Evolutionary conservation across 148 eudicot genomes (phyloP).

Genomic region (Rhododendron ferrugineum): DNA sequence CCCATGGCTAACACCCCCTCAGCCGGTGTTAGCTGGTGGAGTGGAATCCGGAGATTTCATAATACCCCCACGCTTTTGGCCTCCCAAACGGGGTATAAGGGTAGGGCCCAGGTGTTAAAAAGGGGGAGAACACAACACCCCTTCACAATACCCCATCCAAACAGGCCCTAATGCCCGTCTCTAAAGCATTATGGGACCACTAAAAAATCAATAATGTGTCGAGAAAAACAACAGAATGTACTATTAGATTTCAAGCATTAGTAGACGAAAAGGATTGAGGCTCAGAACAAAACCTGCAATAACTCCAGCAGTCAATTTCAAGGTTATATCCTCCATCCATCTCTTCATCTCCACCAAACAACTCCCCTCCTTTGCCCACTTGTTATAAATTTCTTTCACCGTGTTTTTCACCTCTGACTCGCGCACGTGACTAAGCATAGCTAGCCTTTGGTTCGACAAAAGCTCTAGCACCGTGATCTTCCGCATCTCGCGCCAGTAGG

Average conservation of each 20-base stretch:
- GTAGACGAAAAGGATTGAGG: not conserved
- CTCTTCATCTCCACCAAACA: constrained; percentile 28
- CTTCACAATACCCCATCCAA: too few species aligned
- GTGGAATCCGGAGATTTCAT: too few species aligned
- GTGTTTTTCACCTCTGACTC: constrained; percentile 20
- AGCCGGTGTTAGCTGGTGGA: too few species aligned
- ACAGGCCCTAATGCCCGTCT: too few species aligned
- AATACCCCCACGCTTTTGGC: too few species aligned
- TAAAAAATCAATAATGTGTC: not conserved
- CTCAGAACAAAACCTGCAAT: constrained; percentile 14
- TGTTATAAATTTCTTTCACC: constrained; percentile 12
- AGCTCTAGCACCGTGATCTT: constrained; percentile 26
- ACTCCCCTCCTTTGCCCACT: not conserved
- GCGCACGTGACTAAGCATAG: constrained; percentile 12
- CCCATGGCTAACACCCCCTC: too few species aligned
- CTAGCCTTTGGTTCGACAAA: constrained; percentile 26
- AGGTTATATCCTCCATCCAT: constrained; percentile 27
- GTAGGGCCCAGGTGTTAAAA: too few species aligned
- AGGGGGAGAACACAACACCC: too few species aligned
- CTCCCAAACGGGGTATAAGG: too few species aligned
- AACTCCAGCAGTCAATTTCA: constrained; percentile 22
- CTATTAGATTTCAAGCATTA: too few species aligned
- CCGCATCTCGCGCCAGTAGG: constrained; percentile 43
- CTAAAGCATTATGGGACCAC: not conserved
- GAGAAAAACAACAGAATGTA: not conserved